A percentile compares a stretch with the other conserved stretches of the same genome.
Evolutionary conservation across 306 rosid species (phyloP).

Genomic region (Quercus rubra): DNA sequence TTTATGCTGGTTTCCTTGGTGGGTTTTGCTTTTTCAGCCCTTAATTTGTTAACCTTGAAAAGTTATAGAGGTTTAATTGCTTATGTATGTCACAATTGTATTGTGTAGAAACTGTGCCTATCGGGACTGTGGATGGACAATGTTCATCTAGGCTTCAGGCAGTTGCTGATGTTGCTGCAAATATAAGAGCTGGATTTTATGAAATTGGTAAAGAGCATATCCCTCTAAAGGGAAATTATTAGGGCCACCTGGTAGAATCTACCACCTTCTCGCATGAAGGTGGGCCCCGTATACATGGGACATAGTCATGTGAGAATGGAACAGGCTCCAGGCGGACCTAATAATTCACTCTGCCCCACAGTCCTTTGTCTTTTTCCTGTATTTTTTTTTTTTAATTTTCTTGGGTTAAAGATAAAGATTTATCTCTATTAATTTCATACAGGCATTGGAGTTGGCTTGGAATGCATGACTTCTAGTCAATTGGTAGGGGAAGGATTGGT

Average conservation of each 20-base stretch:
- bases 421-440: conserved; percentile 7
- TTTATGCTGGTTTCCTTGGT: conserved; percentile 98
- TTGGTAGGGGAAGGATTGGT: conserved; percentile 90
- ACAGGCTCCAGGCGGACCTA: too few relatives aligned
- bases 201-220: conserved; percentile 54
- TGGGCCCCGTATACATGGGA: too few relatives aligned
- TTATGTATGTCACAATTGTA: conserved; percentile 7
- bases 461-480: conserved; percentile 74
- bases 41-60: conserved; percentile 2
- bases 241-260: too few relatives aligned
- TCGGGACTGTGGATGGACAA: conserved; percentile 87
- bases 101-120: conserved; percentile 70
- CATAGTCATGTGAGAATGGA: too few relatives aligned
- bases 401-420: background rate
- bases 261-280: too few relatives aligned
- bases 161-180: conserved; percentile 87
- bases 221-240: too few relatives aligned
- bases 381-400: background rate
- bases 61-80: background rate
- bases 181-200: conserved; percentile 87
- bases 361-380: background rate
- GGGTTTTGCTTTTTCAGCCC: background rate
- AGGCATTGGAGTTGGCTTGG: conserved; percentile 96
- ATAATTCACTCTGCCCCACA: too few relatives aligned
- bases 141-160: conserved; percentile 97